These are phyloP conservation scores for Trichoderma aggressivum DNA, from an alignment of 2,329 filamentous ascomycete species.

Conservation along the genomic window DNA sequence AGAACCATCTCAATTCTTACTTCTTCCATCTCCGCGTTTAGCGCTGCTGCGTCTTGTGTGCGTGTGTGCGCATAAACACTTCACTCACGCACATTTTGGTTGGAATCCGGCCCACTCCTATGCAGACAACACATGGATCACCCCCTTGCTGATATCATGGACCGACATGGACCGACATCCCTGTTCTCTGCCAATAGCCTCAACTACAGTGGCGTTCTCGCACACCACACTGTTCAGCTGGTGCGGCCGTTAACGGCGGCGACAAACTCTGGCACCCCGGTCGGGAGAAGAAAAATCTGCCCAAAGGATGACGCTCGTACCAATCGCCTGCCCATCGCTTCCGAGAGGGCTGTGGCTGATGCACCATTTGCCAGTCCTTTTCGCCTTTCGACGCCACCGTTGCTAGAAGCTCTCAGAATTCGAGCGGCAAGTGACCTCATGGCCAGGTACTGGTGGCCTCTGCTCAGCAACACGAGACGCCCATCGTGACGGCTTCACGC, in stretches of 20 bases:
- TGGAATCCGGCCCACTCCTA: background rate
- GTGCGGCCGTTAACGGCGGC: background rate
- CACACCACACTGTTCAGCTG: conserved; percentile 16
- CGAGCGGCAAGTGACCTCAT: conserved; percentile 17
- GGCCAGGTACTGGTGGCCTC: background rate
- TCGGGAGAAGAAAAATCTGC: conserved; percentile 12
- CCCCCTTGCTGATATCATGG: background rate
- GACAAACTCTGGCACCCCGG: background rate
- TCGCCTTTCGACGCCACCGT: background rate
- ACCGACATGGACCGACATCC: background rate
- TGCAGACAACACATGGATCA: conserved; percentile 7
- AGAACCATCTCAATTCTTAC: background rate
- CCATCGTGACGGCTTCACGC: conserved; percentile 2
- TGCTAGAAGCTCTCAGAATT: background rate
- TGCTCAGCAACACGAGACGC: background rate
- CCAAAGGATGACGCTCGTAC: conserved; percentile 3
- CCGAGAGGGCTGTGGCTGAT: conserved; percentile 3
- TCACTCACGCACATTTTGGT: background rate
- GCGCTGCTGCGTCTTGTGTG: background rate
- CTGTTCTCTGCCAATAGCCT: conserved; percentile 1
- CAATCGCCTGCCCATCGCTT: background rate
- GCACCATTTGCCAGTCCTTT: background rate
- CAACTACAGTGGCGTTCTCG: conserved; percentile 2
- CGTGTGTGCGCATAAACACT: background rate
- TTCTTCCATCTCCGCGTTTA: background rate